Conservation (phyloP, 148 eudicot species). For the Polygonum maritimum region DNA sequence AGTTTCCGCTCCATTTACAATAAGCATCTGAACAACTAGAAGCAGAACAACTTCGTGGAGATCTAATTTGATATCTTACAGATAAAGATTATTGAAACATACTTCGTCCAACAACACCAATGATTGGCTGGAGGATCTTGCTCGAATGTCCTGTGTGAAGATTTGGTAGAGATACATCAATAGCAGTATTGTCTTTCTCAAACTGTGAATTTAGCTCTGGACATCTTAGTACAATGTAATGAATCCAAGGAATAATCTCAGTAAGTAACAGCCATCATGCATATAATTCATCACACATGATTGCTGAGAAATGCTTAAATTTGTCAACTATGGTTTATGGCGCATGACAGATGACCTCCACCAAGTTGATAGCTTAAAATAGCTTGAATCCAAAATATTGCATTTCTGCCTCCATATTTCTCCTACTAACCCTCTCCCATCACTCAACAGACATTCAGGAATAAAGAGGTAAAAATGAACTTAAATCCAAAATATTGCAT, state of each 20-base stretch:
- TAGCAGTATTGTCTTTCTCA: neutral
- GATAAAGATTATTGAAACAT: constrained; percentile 20
- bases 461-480: neutral
- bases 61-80: neutral
- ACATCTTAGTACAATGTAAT: neutral
- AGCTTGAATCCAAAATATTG: neutral
- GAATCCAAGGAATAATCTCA: neutral
- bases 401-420: neutral
- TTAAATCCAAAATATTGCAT: neutral
- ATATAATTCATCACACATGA: neutral
- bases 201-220: neutral
- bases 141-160: constrained; percentile 59
- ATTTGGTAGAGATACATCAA: constrained; percentile 8
- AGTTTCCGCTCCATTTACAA: neutral
- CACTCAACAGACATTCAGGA: neutral
- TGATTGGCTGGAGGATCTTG: constrained; percentile 60
- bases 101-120: constrained; percentile 94
- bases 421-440: neutral
- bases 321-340: neutral
- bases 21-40: neutral
- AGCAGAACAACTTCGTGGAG: neutral
- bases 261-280: neutral
- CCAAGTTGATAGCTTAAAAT: neutral
- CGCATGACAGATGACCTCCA: neutral
- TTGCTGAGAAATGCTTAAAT: constrained; percentile 3